Evolutionary conservation across 2,329 filamentous ascomycete genomes (phyloP), one percentile per base, ranked within the genome.

Genomic region (Alternaria incomplexa): DNA sequence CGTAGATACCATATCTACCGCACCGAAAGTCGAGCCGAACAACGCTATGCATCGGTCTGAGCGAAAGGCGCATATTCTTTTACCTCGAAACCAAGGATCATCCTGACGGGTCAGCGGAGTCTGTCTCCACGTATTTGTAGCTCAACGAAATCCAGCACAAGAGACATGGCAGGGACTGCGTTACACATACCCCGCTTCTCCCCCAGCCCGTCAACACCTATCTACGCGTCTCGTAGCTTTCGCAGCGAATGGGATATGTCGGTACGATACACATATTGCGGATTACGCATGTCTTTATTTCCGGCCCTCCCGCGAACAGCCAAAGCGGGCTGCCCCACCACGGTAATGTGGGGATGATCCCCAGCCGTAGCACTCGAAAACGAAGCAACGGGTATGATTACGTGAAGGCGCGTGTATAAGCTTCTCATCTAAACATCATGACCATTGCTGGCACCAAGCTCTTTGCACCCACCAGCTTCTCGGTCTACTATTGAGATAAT

Each of bases 371-470:
- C 26, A 3, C 6, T 28, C 11, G 46, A 48, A 11, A 6, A 26
- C 5, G 15, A 17, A 26, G 12, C 10, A 15, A 26, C 23, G 13
- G 3, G 5, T 15, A 5, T 25, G 44, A 5, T 13, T 15, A 46
- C 20, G 22, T 26, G 25, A 26, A 26, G 25, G 25, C 25, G 25
- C 8, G 25, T 26, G 25, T 32, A 10, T 40, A 40, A 40, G 32
- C 32, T 0, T 10, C 32, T 40, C 9, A 40, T 10, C 15, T 40
- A 3, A n/a, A 3, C 6, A 1, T 8, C 6, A 4, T 8, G 32
- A 15, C 1, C 15, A 40, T 8, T 0, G 0, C 32, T 11, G 36
- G 4, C 5, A 40, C 9, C 2, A 11, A 3, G 0, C 0, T 17
- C 36, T 40, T 9, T 17, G 0, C 36, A 0, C 36, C 0, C 36